Evolutionary conservation across 1,284 basidiomycete genomes (phyloP).

Genomic region (Peniophora sp.): DNA sequence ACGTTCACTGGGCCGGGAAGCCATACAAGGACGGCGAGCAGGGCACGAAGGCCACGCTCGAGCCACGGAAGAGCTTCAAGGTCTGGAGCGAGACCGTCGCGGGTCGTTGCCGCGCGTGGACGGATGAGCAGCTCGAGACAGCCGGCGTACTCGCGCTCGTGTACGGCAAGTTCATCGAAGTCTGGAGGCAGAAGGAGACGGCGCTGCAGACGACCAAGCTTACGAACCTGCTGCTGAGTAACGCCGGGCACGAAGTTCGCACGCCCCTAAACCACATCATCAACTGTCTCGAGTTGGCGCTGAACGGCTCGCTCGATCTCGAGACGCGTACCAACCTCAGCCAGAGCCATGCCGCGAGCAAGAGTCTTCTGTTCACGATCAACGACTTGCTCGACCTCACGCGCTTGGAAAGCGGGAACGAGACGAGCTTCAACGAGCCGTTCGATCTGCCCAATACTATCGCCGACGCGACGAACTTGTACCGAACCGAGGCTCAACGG

Average conservation of each 20-base stretch:
- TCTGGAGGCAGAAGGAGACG: conserved; percentile 83
- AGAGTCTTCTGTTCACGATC: conserved; percentile 76
- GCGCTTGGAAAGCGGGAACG: conserved; percentile 72
- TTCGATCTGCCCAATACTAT: conserved; percentile 70
- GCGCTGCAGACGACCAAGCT: conserved; percentile 73
- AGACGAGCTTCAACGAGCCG: conserved; percentile 77
- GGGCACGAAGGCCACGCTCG: conserved; percentile 35
- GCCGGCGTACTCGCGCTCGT: conserved; percentile 81
- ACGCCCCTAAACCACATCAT: conserved; percentile 75
- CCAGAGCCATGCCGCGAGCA: conserved; percentile 77
- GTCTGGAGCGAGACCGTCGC: conserved; percentile 76
- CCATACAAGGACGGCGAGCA: conserved; percentile 46
- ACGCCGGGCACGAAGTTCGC: conserved; percentile 82
- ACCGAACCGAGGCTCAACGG: conserved; percentile 62
- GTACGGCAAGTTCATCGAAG: conserved; percentile 83
- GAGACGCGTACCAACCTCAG: conserved; percentile 79
- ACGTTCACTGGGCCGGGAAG: conserved; percentile 77
- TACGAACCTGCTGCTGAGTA: conserved; percentile 77
- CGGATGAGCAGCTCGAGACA: conserved; percentile 84
- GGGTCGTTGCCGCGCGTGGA: conserved; percentile 71
- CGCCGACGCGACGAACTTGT: conserved; percentile 59
- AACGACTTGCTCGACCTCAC: conserved; percentile 87
- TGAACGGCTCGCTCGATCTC: conserved; percentile 70
- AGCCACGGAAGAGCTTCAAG: conserved; percentile 78
- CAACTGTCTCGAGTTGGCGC: conserved; percentile 80